A percentile compares a stretch with the other conserved stretches of the same genome.
Evolutionary conservation across 2,329 filamentous ascomycete genomes (phyloP).

Genomic region (Stemphylium lycopersici): DNA sequence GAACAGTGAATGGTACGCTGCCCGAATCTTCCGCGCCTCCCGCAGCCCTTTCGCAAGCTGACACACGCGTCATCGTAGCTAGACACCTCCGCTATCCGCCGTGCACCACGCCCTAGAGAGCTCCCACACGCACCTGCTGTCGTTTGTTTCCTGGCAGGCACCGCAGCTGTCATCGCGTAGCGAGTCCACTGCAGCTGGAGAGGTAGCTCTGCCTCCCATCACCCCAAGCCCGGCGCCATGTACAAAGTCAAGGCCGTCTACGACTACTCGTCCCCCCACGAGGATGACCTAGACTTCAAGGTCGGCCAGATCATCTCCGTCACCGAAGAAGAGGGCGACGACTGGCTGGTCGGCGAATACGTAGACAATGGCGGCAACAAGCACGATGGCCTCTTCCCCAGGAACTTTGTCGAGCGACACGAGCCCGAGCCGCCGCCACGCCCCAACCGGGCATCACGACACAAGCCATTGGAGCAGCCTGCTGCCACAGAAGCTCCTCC

Average conservation of each 20-base stretch:
- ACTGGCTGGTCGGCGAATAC: slow-evolving; percentile 94
- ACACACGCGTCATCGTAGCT: slow-evolving; percentile 22
- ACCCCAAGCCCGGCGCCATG: slow-evolving; percentile 29
- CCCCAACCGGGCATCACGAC: slow-evolving; percentile 71
- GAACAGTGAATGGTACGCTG: slow-evolving; percentile 12
- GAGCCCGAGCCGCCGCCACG: slow-evolving; percentile 90
- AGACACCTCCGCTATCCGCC: slow-evolving; percentile 19
- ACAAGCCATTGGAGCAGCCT: slow-evolving; percentile 45
- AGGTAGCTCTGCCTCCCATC: neutral
- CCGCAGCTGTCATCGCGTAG: slow-evolving; percentile 16
- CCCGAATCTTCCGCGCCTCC: slow-evolving; percentile 10
- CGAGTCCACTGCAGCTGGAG: slow-evolving; percentile 6
- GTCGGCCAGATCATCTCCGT: slow-evolving; percentile 91
- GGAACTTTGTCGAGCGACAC: slow-evolving; percentile 96
- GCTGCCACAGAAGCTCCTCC: slow-evolving; percentile 36
- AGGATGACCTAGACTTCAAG: slow-evolving; percentile 90
- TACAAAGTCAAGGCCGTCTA: slow-evolving; percentile 97
- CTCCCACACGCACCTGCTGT: slow-evolving; percentile 2
- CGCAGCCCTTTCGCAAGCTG: slow-evolving; percentile 19
- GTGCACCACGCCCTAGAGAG: slow-evolving; percentile 11
- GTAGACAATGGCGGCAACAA: slow-evolving; percentile 74
- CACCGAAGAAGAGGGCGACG: slow-evolving; percentile 86
- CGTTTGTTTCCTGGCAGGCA: slow-evolving; percentile 12
- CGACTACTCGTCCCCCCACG: slow-evolving; percentile 90
- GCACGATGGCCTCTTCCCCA: slow-evolving; percentile 87